Conservation (phyloP, 352 stramenopile genomes). For the Aphanomyces stellatus region DNA sequence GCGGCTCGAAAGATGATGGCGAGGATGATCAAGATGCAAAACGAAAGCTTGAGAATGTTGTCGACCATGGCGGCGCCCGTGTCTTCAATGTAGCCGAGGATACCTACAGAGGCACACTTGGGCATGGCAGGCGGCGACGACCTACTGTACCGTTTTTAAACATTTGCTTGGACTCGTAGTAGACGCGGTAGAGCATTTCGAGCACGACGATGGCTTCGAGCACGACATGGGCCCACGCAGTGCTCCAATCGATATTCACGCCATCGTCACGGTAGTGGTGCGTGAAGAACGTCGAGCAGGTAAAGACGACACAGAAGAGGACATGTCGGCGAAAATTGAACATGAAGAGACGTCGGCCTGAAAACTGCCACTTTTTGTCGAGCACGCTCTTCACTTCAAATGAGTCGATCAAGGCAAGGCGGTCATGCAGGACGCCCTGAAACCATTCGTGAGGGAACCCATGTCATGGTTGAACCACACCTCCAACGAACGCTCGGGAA, state of each 20-base stretch:
- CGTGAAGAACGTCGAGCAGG: slow-evolving; percentile 35
- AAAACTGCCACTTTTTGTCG: slow-evolving; percentile 59
- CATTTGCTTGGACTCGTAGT: slow-evolving; percentile 47
- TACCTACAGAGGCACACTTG: neutral
- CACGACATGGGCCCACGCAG: slow-evolving; percentile 22
- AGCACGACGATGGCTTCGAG: slow-evolving; percentile 27
- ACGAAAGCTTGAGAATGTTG: slow-evolving; percentile 43
- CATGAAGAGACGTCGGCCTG: slow-evolving; percentile 40
- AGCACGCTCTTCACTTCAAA: slow-evolving; percentile 42
- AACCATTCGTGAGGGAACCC: slow-evolving; percentile 2
- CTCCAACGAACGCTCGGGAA: slow-evolving; percentile 19
- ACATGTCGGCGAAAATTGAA: slow-evolving; percentile 29
- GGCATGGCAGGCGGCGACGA: neutral
- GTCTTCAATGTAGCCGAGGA: slow-evolving; percentile 33
- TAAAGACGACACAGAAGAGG: slow-evolving; percentile 37
- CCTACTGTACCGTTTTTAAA: slow-evolving; percentile 24
- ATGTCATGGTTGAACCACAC: neutral
- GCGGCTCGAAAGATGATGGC: slow-evolving; percentile 25
- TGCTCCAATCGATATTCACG: neutral
- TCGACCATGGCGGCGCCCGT: slow-evolving; percentile 37
- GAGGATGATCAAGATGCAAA: slow-evolving; percentile 30
- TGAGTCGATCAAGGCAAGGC: slow-evolving; percentile 48
- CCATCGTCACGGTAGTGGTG: slow-evolving; percentile 30
- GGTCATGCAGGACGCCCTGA: slow-evolving; percentile 28
- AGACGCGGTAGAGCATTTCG: slow-evolving; percentile 29